Conservation (phyloP, 176 grass and related monocot genomes). For the Eleusine indica region DNA sequence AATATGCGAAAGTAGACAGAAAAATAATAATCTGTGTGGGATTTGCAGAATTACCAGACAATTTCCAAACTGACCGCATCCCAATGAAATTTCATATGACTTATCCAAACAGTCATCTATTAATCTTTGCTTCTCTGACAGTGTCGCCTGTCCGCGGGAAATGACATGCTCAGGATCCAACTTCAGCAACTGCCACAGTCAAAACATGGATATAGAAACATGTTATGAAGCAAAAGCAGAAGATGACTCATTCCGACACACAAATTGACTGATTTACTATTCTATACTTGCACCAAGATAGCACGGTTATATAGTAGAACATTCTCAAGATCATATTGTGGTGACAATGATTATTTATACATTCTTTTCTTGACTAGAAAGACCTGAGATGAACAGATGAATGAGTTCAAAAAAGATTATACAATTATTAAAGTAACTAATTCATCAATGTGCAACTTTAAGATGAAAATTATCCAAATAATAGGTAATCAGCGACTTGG, state of each 20-base stretch:
- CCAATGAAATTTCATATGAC: conserved; percentile 76
- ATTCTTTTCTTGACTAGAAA: conserved; percentile 21
- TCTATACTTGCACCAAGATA: neutral
- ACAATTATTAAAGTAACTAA: neutral
- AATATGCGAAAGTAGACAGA: neutral
- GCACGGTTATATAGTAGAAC: neutral
- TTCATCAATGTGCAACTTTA: neutral
- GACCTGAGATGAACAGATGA: neutral
- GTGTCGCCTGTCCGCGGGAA: conserved; percentile 60
- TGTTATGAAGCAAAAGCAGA: neutral
- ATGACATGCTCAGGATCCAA: conserved; percentile 76
- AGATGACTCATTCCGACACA: neutral
- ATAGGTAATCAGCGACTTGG: neutral
- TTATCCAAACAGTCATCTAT: conserved; percentile 72
- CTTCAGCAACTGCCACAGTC: conserved; percentile 65
- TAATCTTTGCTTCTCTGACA: conserved; percentile 66
- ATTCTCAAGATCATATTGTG: neutral
- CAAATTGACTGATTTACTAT: neutral
- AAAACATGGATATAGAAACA: neutral
- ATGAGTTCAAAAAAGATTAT: neutral
- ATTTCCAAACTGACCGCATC: conserved; percentile 66
- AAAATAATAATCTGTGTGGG: neutral
- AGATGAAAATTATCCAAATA: neutral
- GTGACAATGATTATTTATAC: neutral
- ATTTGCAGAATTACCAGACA: conserved; percentile 65